phyloP scores from a whole-genome alignment of 2,329 filamentous ascomycete genomes.

The Pestalotiopsis fici region DNA sequence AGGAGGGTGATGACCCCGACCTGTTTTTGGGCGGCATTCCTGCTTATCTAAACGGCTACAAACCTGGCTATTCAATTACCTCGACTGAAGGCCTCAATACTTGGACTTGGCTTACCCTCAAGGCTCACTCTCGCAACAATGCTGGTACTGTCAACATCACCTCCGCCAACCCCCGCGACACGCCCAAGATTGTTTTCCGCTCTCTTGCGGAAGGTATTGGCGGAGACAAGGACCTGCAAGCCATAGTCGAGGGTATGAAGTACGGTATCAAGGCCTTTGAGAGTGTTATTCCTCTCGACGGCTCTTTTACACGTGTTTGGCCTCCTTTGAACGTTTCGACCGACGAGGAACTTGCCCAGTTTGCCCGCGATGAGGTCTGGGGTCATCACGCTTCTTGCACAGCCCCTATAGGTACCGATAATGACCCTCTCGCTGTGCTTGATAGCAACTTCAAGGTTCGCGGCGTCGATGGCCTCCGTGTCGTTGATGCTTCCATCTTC shows the following conservation, averaged over 20 bases:
- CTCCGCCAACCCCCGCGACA: conserved; percentile 31
- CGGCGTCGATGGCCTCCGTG: conserved; percentile 54
- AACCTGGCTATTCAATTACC: conserved; percentile 51
- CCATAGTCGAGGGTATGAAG: conserved; percentile 48
- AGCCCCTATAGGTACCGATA: conserved; percentile 55
- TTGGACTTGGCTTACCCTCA: conserved; percentile 47
- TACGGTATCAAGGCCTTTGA: conserved; percentile 43
- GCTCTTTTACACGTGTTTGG: conserved; percentile 37
- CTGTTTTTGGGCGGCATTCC: conserved; percentile 57
- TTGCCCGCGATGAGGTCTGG: conserved; percentile 43
- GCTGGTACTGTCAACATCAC: conserved; percentile 51
- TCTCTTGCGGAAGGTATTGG: conserved; percentile 47
- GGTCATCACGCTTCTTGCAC: conserved; percentile 40
- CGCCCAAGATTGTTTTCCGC: conserved; percentile 42
- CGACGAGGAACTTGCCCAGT: conserved; percentile 45
- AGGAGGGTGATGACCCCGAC: conserved; percentile 43
- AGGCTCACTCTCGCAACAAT: conserved; percentile 45
- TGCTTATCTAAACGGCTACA: conserved; percentile 57
- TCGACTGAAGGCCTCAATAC: conserved; percentile 42
- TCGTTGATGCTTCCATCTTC: conserved; percentile 63
- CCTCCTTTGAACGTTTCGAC: conserved; percentile 38
- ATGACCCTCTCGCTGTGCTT: conserved; percentile 56
- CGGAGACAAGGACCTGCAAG: conserved; percentile 39
- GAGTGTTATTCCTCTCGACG: conserved; percentile 32
- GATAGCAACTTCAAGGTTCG: conserved; percentile 59